Base-by-base conservation (phyloP, 768 basidiomycete species). In the Cantharellus cinnabarinus region DNA sequence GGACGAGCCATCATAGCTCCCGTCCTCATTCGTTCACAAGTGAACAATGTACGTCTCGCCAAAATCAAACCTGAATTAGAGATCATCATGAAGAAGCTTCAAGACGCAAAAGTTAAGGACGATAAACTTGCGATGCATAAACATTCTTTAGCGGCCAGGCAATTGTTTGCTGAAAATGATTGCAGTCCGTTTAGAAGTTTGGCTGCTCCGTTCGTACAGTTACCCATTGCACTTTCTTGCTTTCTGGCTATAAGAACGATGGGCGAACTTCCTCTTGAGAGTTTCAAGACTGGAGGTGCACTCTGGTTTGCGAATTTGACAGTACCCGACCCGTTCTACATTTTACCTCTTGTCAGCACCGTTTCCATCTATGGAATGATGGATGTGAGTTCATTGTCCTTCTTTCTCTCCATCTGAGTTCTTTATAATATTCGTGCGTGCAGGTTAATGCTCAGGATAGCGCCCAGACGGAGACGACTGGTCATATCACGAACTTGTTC, bases 191-290 rank as follows among this genome's bases (percentile, higher is more conserved):
- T 71, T 10, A 73, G 74, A 44, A 71, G 80, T 62, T 62, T 83
- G n/a, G 56, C 79, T 14, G 71, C 75, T 58, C 78, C 79, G 4
- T 60, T 90, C 58, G 64, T 83, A 0, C 90, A 94, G 69, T 67
- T 89, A 29, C 80, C 87, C 1, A 73, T 89, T 50, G 82, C 84
- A 52, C 70, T 95, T 40, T 81, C 82, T 10, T 71, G 88, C 71
- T 98, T 98, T 76, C 82, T 89, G 63, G 88, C 79, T 15, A 68
- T 94, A 59, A 80, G 79, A 70, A 72, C 71, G 53, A 76, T 98
- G 73, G 81, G 82, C 64, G 72, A 75, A 55, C 68, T 82, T 51
- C 87, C 88, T 0, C 69, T 95, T 20, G 75, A 75, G 58, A 89
- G 89, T 71, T 68, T 97, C 65, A 75, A 77, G 63, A 72, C 80